Evolutionary conservation across 2,329 filamentous ascomycete species (phyloP).

Genomic region (Coniochaeta prunicola): DNA sequence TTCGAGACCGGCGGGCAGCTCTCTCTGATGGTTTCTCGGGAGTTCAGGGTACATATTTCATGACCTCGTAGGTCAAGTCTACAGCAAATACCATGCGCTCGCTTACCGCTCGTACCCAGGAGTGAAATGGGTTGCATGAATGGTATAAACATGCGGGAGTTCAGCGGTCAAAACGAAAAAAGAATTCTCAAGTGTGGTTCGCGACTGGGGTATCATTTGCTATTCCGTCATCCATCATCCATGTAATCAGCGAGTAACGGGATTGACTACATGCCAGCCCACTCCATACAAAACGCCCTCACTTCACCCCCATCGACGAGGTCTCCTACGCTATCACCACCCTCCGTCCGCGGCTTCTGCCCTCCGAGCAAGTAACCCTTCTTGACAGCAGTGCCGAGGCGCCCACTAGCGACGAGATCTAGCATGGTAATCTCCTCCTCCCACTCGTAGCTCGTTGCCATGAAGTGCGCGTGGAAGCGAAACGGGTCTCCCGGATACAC

Average conservation of each 20-base stretch:
- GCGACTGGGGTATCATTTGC: not conserved
- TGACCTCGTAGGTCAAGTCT: not conserved
- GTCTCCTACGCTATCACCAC: constrained; percentile 10
- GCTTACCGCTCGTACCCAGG: too few species aligned
- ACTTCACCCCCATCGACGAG: constrained; percentile 34
- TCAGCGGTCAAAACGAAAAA: not conserved
- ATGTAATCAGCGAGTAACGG: not conserved
- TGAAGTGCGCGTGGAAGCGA: constrained; percentile 91
- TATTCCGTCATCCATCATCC: not conserved
- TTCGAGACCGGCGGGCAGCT: not conserved
- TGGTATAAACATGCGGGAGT: not conserved
- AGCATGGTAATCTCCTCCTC: constrained; percentile 78
- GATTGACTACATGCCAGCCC: constrained; percentile 74
- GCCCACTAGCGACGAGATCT: constrained; percentile 77
- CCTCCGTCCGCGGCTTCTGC: constrained; percentile 31
- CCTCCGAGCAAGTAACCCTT: constrained; percentile 89
- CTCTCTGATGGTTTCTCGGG: not conserved
- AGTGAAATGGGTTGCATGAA: too few species aligned
- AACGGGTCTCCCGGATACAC: constrained; percentile 94
- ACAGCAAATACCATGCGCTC: not conserved
- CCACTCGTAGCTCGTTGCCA: constrained; percentile 80
- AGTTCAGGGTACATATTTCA: not conserved
- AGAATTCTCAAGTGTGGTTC: not conserved
- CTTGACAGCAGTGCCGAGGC: constrained; percentile 90
- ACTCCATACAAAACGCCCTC: constrained; percentile 80